Percentiles rank a stretch among this genome's conserved stretches.
These are phyloP conservation scores for Neonothopanus nambi DNA, from an alignment of 1,284 basidiomycete genomes.

Conservation along the genomic window DNA sequence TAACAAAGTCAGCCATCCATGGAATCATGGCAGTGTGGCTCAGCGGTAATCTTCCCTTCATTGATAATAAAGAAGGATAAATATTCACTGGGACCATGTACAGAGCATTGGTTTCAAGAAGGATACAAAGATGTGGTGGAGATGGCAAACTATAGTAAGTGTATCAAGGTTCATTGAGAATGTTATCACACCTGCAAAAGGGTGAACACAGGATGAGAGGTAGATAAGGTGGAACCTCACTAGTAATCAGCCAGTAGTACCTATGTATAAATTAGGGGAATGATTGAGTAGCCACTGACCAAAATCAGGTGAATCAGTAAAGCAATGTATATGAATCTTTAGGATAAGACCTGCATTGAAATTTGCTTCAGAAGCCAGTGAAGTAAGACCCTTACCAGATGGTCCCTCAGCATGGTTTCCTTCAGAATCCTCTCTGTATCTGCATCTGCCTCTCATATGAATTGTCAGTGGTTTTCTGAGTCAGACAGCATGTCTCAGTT, in stretches of 20 bases:
- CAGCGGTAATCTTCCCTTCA: too few species aligned
- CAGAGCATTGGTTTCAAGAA: constrained; percentile 83
- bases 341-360: too few species aligned
- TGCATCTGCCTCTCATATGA: constrained; percentile 79
- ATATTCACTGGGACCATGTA: too few species aligned
- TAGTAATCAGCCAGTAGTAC: too few species aligned
- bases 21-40: constrained; percentile 80
- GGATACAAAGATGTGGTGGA: constrained; percentile 49
- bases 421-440: too few species aligned
- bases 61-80: too few species aligned
- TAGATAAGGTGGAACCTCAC: too few species aligned
- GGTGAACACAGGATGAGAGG: too few species aligned
- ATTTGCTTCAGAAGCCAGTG: too few species aligned
- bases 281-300: constrained; percentile 68
- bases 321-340: too few species aligned
- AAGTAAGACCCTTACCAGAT: too few species aligned
- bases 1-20: constrained; percentile 77
- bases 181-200: constrained; percentile 81
- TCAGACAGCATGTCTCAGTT: constrained; percentile 66
- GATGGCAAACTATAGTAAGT: constrained; percentile 52
- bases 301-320: constrained; percentile 76
- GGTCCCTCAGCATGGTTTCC: too few species aligned
- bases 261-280: constrained; percentile 79
- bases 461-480: constrained; percentile 76
- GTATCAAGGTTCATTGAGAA: constrained; percentile 74